Evolutionary conservation across 164 flowering plant species (phyloP).

Genomic region (Piper betle): DNA sequence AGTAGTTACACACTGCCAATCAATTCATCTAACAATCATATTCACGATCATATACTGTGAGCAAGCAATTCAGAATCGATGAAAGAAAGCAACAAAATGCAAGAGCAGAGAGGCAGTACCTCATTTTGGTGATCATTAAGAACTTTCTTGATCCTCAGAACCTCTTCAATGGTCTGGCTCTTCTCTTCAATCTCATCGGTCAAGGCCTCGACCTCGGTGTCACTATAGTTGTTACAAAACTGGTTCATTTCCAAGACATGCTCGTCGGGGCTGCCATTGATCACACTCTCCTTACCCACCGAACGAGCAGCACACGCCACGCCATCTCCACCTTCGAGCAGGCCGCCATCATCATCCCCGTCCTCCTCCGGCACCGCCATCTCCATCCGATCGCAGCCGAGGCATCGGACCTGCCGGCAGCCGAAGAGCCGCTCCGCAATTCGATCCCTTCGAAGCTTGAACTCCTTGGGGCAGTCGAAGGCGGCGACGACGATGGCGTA

Average conservation of each 20-base stretch:
- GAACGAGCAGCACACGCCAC: conserved; percentile 14
- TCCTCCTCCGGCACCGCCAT: conserved; percentile 15
- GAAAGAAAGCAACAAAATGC: not conserved
- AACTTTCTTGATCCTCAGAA: conserved; percentile 63
- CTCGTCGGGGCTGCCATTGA: conserved; percentile 31
- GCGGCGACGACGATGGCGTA: conserved; percentile 25
- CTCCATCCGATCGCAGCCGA: conserved; percentile 20
- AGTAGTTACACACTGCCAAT: no score
- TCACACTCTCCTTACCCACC: conserved; percentile 46
- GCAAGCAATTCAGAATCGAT: not conserved
- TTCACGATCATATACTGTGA: no score
- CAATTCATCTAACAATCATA: no score
- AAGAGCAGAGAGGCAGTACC: conserved; percentile 22
- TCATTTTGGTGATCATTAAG: conserved; percentile 38
- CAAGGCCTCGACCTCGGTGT: conserved; percentile 77
- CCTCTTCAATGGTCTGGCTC: conserved; percentile 44
- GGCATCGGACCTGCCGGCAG: conserved; percentile 11
- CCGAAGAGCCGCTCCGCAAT: conserved; percentile 27
- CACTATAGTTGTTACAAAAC: conserved; percentile 45
- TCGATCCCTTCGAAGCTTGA: conserved; percentile 18
- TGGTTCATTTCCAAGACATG: conserved; percentile 15
- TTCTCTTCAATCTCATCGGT: conserved; percentile 83
- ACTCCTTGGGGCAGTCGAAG: conserved; percentile 23
- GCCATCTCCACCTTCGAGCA: not conserved
- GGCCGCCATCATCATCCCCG: conserved; percentile 18